Evolutionary conservation across 2,329 filamentous ascomycete species (phyloP), one percentile per base, ranked within the genome.

Genomic region (Emericellopsis cladophorae): DNA sequence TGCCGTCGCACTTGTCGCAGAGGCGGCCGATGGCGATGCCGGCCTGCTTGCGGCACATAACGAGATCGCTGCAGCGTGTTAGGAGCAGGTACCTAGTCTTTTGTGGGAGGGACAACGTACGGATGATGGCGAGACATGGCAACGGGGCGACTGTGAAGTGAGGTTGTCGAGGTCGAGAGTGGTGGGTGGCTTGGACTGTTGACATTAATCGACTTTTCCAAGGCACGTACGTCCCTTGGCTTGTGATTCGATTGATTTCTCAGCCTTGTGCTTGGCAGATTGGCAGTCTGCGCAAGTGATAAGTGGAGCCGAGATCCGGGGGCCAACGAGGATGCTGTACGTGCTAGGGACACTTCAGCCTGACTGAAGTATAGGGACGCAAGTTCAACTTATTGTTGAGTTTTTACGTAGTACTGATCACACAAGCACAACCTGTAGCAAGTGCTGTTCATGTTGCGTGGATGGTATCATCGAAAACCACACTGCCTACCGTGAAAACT

Each of bases 1-100:
- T 98, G 64, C 92, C 92, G 68, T 98, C 92, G 72, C 92, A 98
- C 69, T 98, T 98, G 70, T 98, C 92, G 75, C 92, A 98, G 59
- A 98, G 85, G 43, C 92, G 89, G 60, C 92, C 92, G 75, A 98
- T 95, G 55, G 89, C 85, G 61, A 96, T 95, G 66, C 92, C 92
- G 45, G 90, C 74, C 63, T 95, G 90, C 70, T 98, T 98, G 70
- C 90, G 89, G 77, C 92, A 98, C 90, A 96, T 96, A 54, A 98
- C 92, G 51, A 98, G 81, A 72, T 98, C 92, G 64, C 82, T 86
- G 57, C 23, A 37, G n/a, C 26, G 8, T 21, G 32, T 35, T 35
- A 35, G 32, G 3, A 29, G 3, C 8, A 7, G 8, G 26, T 29
- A n/a, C n/a, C n/a, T n/a, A 9, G 8, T 35, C n/a, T 15, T 3